phyloP scores from a whole-genome alignment of 352 stramenopile genomes.

The Phytophthora pistaciae region DNA sequence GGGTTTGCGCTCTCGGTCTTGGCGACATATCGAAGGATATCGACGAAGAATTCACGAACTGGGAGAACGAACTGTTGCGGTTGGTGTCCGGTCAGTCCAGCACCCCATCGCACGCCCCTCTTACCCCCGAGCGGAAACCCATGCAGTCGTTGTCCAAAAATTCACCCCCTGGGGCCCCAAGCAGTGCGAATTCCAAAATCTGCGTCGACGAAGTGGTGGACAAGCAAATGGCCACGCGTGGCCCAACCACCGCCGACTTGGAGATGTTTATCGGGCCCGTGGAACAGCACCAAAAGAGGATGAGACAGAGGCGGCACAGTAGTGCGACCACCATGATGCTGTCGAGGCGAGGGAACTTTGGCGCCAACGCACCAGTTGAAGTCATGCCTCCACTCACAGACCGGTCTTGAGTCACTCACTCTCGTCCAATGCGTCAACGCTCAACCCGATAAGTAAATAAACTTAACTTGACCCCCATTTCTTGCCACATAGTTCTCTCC shows the following conservation, averaged over 20 bases:
- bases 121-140: background rate
- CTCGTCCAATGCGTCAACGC: background rate
- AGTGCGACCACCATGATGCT: constrained; percentile 17
- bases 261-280: background rate
- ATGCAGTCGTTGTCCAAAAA: background rate
- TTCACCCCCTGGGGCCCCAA: constrained; percentile 2
- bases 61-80: constrained; percentile 61
- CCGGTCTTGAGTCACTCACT: background rate
- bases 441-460: background rate
- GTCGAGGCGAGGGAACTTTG: background rate
- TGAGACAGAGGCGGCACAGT: constrained; percentile 6
- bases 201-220: background rate
- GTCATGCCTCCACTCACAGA: background rate
- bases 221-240: background rate
- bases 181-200: background rate
- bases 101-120: background rate
- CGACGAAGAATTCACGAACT: constrained; percentile 67
- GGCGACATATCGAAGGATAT: constrained; percentile 93
- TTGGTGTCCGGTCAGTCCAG: constrained; percentile 12
- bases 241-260: constrained; percentile 15
- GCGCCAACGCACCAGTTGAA: background rate
- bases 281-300: background rate
- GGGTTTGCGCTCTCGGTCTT: constrained; percentile 82
- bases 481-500: background rate
- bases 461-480: background rate